Evolutionary conservation across 2,329 filamentous ascomycete species (phyloP).

Genomic region (Neophaeococcomyces mojaviensis): DNA sequence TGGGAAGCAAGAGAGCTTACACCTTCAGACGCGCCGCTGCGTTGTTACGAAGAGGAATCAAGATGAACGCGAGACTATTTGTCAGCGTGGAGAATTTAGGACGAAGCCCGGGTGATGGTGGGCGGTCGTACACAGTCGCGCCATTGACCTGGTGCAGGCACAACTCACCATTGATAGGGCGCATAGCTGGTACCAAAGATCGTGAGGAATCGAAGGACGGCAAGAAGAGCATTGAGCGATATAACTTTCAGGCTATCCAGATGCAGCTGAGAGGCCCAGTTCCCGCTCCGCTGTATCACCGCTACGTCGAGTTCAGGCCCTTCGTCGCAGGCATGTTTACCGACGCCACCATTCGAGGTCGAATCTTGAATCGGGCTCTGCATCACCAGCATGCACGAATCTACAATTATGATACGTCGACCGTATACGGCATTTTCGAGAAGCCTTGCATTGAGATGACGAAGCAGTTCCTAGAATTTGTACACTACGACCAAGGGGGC

Average conservation of each 20-base stretch:
- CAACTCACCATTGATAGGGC: conserved; percentile 80
- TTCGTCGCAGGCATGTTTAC: conserved; percentile 87
- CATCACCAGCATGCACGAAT: conserved; percentile 85
- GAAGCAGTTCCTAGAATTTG: conserved; percentile 74
- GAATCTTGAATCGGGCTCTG: conserved; percentile 72
- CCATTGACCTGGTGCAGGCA: conserved; percentile 73
- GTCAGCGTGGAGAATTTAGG: conserved; percentile 74
- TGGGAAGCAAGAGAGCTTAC: conserved; percentile 82
- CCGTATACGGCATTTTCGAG: conserved; percentile 62
- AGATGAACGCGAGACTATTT: conserved; percentile 63
- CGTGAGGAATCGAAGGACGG: conserved; percentile 46
- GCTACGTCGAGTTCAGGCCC: conserved; percentile 86
- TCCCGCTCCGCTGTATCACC: conserved; percentile 73
- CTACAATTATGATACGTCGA: conserved; percentile 77
- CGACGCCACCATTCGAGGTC: conserved; percentile 66
- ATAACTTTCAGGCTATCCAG: conserved; percentile 84
- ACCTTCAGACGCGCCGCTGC: conserved; percentile 61
- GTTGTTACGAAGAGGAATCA: conserved; percentile 52
- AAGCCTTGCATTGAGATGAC: conserved; percentile 63
- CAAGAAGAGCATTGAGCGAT: conserved; percentile 11
- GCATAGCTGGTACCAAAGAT: conserved; percentile 65
- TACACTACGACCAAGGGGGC: conserved; percentile 76
- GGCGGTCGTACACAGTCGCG: conserved; percentile 70
- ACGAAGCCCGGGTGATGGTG: conserved; percentile 57
- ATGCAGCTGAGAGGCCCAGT: conserved; percentile 81